These are phyloP conservation scores for Clavispora asparagi DNA, from an alignment of 805 yeast genomes.

Conservation along the genomic window DNA sequence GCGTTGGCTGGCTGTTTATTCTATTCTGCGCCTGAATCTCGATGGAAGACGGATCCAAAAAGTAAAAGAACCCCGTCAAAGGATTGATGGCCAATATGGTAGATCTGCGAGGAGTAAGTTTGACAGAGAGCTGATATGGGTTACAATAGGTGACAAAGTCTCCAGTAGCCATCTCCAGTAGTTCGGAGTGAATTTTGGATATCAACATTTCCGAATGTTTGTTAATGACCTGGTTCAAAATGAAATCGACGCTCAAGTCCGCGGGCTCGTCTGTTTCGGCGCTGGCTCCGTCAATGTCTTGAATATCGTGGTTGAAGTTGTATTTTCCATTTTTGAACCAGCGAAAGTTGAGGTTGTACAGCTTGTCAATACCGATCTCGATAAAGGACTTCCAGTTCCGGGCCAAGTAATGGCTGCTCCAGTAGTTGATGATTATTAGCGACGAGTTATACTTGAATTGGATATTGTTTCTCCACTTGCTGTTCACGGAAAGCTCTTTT, in stretches of 20 bases:
- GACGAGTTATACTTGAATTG: conserved; percentile 55
- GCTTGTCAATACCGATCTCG: conserved; percentile 54
- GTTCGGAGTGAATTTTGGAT: conserved; percentile 15
- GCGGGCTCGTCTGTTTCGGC: conserved; percentile 17
- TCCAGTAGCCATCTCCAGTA: conserved; percentile 8
- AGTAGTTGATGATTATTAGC: conserved; percentile 54
- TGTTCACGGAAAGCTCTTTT: conserved; percentile 37
- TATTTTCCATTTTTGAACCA: conserved; percentile 61
- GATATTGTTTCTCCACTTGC: conserved; percentile 56
- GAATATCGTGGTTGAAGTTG: conserved; percentile 15
- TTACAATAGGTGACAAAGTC: conserved; percentile 16
- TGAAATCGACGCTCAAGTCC: conserved; percentile 31
- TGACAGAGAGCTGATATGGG: conserved; percentile 31
- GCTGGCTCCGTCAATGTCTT: conserved; percentile 3
- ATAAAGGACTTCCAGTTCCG: conserved; percentile 48
- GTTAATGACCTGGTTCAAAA: conserved; percentile 31
- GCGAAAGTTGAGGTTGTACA: conserved; percentile 45
- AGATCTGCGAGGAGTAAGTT: conserved; percentile 27
- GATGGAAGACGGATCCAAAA: conserved; percentile 34
- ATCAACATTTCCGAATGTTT: conserved; percentile 35
- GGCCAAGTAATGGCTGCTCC: conserved; percentile 45
- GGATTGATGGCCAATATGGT: conserved; percentile 37
- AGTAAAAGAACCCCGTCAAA: conserved; percentile 36
- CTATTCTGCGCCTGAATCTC: conserved; percentile 26
- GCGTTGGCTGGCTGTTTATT: conserved; percentile 23